phyloP scores from a whole-genome alignment of 257 asterid genomes.

The Scutellaria minor region DNA sequence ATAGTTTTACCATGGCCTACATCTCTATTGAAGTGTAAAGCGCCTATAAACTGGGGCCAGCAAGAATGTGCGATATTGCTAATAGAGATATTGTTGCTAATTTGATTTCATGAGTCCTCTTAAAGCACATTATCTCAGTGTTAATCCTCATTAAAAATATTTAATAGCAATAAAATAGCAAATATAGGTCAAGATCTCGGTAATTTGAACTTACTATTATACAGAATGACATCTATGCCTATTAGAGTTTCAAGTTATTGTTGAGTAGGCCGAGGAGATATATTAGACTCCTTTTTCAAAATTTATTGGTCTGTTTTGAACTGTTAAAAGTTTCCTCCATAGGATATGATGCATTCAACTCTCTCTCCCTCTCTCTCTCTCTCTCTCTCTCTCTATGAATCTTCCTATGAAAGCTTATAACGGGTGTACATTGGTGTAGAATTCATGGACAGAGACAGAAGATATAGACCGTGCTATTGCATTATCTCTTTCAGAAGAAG shows the following conservation, averaged over 20 bases:
- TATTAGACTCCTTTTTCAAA: background rate
- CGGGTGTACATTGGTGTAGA: constrained; percentile 47
- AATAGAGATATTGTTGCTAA: background rate
- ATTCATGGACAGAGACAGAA: constrained; percentile 65
- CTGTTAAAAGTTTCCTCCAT: background rate
- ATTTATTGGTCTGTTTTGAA: constrained; percentile 9
- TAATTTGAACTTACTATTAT: background rate
- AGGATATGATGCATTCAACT: background rate
- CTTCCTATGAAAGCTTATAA: constrained; percentile 15
- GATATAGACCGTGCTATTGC: constrained; percentile 86
- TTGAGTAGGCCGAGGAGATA: constrained; percentile 15
- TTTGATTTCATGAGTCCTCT: background rate
- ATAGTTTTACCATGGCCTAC: background rate
- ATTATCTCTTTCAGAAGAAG: constrained; percentile 77
- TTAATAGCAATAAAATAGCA: background rate
- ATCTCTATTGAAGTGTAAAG: background rate
- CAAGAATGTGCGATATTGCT: background rate
- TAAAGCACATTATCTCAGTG: background rate
- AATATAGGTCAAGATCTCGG: background rate
- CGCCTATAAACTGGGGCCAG: background rate
- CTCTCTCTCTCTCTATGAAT: background rate
- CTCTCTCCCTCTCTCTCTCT: background rate
- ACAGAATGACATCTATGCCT: background rate
- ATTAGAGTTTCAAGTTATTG: background rate
- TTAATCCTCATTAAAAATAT: background rate